Evolutionary conservation across 2,329 filamentous ascomycete genomes (phyloP).

Genomic region (Phialemonium atrogriseum): DNA sequence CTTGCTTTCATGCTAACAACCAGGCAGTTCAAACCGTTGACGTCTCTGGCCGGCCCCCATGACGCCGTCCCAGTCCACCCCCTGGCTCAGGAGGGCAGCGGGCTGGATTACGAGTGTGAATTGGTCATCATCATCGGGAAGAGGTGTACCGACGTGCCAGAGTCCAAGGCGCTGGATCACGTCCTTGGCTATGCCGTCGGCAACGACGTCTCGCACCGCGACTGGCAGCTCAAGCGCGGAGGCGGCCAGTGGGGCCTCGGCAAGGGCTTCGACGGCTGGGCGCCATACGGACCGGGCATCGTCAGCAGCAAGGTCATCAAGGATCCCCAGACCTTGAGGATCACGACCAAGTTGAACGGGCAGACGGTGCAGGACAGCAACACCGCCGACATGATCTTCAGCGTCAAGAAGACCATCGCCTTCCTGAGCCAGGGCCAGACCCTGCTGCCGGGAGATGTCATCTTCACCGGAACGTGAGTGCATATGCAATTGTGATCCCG

Average conservation of each 20-base stretch:
- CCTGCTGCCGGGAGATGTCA: constrained; percentile 53
- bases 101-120: constrained; percentile 75
- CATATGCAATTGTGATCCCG: too few relatives aligned
- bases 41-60: constrained; percentile 54
- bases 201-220: constrained; percentile 73
- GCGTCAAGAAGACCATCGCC: constrained; percentile 48
- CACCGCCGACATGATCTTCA: constrained; percentile 57
- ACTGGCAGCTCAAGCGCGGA: constrained; percentile 63
- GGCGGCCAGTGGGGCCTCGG: constrained; percentile 64
- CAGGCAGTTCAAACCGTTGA: constrained; percentile 55
- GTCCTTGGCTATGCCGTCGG: constrained; percentile 68
- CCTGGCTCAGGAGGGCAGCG: constrained; percentile 56
- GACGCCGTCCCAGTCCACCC: constrained; percentile 59
- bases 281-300: constrained; percentile 64
- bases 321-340: constrained; percentile 48
- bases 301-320: constrained; percentile 47
- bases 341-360: constrained; percentile 53
- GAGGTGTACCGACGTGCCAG: constrained; percentile 54
- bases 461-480: constrained; percentile 58
- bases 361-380: constrained; percentile 44
- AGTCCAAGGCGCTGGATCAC: constrained; percentile 58
- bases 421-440: constrained; percentile 56
- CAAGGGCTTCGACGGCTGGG: constrained; percentile 71
- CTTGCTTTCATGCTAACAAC: neutral
- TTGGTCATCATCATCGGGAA: constrained; percentile 66